Conservation (phyloP, 2,329 filamentous ascomycete species). For the Aspergillus costaricaensis region DNA sequence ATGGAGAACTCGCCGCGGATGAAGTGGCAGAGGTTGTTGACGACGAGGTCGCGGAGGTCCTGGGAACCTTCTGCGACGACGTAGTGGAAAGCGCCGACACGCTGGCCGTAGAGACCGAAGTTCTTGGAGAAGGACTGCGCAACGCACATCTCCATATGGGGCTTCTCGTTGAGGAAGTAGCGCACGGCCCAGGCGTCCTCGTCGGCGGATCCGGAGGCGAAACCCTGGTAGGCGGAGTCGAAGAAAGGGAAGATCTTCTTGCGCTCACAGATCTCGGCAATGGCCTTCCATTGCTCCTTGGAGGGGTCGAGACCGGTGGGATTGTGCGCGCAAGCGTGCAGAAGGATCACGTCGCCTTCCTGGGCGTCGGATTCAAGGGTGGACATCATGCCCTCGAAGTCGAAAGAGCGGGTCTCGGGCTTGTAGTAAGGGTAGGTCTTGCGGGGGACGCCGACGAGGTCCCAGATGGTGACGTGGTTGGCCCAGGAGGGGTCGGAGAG, state of each 20-base stretch:
- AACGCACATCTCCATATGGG: conserved; percentile 68
- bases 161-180: conserved; percentile 78
- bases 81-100: conserved; percentile 86
- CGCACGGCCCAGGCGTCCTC: conserved; percentile 86
- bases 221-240: conserved; percentile 96
- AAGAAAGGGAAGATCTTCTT: conserved; percentile 97
- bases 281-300: conserved; percentile 86
- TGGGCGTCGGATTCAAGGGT: conserved; percentile 83
- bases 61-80: conserved; percentile 36
- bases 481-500: conserved; percentile 95
- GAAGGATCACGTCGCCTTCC: conserved; percentile 78
- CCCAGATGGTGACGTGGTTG: conserved; percentile 96
- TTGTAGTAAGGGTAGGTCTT: conserved; percentile 92
- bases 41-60: conserved; percentile 33
- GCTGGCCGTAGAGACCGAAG: conserved; percentile 88
- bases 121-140: conserved; percentile 64
- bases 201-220: conserved; percentile 83
- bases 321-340: conserved; percentile 97
- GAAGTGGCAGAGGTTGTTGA: conserved; percentile 43
- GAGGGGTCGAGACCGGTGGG: conserved; percentile 95
- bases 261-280: conserved; percentile 73
- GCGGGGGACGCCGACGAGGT: conserved; percentile 69
- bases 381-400: conserved; percentile 65
- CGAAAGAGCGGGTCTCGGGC: conserved; percentile 53
- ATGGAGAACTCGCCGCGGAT: conserved; percentile 45